A percentile compares a stretch with the other conserved stretches of the same genome.
These are phyloP conservation scores for Botrytis elliptica DNA, from an alignment of 2,329 filamentous ascomycete genomes.

Conservation along the genomic window DNA sequence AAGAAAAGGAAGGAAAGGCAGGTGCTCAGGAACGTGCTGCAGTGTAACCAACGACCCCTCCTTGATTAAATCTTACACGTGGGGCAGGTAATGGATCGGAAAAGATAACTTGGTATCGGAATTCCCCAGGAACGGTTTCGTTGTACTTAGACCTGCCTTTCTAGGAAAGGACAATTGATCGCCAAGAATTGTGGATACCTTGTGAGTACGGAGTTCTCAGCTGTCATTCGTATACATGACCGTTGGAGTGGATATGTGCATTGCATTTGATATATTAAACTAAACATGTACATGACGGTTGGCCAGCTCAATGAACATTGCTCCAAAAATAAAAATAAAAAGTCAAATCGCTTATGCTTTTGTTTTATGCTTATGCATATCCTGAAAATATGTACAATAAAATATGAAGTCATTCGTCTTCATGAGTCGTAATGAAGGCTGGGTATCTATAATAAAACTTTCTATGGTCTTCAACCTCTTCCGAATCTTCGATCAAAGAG, in stretches of 20 bases:
- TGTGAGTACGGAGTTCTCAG: background rate
- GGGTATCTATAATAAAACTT: slow-evolving; percentile 13
- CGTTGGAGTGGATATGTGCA: slow-evolving; percentile 5
- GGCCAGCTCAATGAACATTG: background rate
- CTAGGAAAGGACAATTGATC: background rate
- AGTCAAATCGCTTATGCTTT: slow-evolving; percentile 2
- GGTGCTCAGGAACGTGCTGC: background rate
- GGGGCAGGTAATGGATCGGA: slow-evolving; percentile 6
- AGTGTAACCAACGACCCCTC: slow-evolving; percentile 11
- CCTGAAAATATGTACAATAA: slow-evolving; percentile 9
- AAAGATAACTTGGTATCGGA: slow-evolving; percentile 1
- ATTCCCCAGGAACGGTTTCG: slow-evolving; percentile 9
- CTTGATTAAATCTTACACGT: slow-evolving; percentile 7
- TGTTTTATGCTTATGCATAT: background rate
- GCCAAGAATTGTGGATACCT: slow-evolving; percentile 17
- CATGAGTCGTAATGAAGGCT: slow-evolving; percentile 12
- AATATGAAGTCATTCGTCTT: slow-evolving; percentile 10
- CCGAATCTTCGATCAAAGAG: slow-evolving; percentile 77
- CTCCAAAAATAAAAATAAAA: background rate
- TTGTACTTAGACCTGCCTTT: slow-evolving; percentile 11
- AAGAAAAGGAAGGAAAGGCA: background rate
- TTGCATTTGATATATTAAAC: background rate
- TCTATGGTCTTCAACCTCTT: slow-evolving; percentile 35
- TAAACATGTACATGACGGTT: background rate
- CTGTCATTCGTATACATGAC: background rate